Conservation (phyloP, 352 stramenopile genomes). For the Globisporangium irregulare region DNA sequence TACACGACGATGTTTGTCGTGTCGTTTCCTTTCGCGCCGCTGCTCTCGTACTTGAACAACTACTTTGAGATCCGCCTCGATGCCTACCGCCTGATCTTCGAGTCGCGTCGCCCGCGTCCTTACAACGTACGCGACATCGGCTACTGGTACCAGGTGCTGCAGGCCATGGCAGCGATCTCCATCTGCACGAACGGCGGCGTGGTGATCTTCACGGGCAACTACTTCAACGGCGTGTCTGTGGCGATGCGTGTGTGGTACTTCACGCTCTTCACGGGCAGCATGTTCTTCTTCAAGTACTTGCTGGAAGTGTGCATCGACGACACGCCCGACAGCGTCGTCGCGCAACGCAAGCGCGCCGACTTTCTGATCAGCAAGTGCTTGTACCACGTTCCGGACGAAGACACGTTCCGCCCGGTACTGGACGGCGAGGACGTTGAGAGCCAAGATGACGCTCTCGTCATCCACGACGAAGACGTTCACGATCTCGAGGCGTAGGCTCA, state of each 20-base stretch:
- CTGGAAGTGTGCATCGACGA: conserved; percentile 76
- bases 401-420: conserved; percentile 29
- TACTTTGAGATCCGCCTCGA: conserved; percentile 92
- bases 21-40: conserved; percentile 90
- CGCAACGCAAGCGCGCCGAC: conserved; percentile 73
- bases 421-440: conserved; percentile 30
- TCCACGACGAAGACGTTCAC: conserved; percentile 57
- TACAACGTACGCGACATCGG: conserved; percentile 85
- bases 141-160: conserved; percentile 91
- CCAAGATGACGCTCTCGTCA: conserved; percentile 38
- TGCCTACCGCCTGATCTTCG: conserved; percentile 79
- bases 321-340: conserved; percentile 61
- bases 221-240: conserved; percentile 57
- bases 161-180: conserved; percentile 87
- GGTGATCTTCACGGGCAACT: conserved; percentile 91
- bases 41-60: conserved; percentile 92
- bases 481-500: conserved; percentile 4
- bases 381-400: conserved; percentile 78
- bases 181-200: conserved; percentile 93
- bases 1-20: conserved; percentile 91
- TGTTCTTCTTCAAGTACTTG: conserved; percentile 86
- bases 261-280: conserved; percentile 67
- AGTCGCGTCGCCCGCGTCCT: conserved; percentile 79
- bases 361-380: conserved; percentile 88
- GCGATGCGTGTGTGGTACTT: conserved; percentile 75